Evolutionary conservation across 345 rosid species (phyloP), one percentile per base, ranked within the genome.

Genomic region (Microthlaspi erraticum): DNA sequence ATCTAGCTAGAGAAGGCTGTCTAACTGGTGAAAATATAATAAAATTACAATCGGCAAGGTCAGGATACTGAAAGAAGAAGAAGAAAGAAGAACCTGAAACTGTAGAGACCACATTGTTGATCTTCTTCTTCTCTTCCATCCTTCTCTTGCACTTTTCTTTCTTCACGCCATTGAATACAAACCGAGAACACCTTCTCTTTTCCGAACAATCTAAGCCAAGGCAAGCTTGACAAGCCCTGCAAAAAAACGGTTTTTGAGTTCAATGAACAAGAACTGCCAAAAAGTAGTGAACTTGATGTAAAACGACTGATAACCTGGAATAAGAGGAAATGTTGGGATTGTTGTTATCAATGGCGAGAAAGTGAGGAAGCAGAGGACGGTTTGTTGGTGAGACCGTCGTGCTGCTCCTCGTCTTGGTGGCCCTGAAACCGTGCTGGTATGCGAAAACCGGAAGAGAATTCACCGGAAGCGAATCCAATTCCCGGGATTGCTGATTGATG

Each of bases 371-470:
- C 89, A 58, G 87, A 87, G 74, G 93, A 87, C 80, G 96, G 86
- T 78, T 86, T 90, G 81, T 83, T 86, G 77, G 76, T 75, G 79
- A 76, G 78, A 69, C 92, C 79, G 80, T 88, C 88, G 53, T 78
- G 91, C 74, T 90, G 91, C 78, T 93, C 97, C 88, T 88, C 94
- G 62, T 83, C 88, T 76, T 85, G 85, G 59, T 85, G 85, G 59
- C 97, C 98, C 64, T 86, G 91, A 78, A 88, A 87, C 82, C 89
- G 98, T 84, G 92, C 89, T 77, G 98, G 97, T 79, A 90, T 73
- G 59, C 82, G 86, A 66, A 87, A 90, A 52, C 95, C 91, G 50
- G 90, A 81, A 51, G 78, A 49, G 82, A 85, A 87, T 73, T 80
- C 93, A 55, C 88, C 83, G 11, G 83, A 29, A 50, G 91, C 77